Evolutionary conservation across 106 monocot species (phyloP), one percentile per base, ranked within the genome.

Genomic region (Amphibolis antarctica): DNA sequence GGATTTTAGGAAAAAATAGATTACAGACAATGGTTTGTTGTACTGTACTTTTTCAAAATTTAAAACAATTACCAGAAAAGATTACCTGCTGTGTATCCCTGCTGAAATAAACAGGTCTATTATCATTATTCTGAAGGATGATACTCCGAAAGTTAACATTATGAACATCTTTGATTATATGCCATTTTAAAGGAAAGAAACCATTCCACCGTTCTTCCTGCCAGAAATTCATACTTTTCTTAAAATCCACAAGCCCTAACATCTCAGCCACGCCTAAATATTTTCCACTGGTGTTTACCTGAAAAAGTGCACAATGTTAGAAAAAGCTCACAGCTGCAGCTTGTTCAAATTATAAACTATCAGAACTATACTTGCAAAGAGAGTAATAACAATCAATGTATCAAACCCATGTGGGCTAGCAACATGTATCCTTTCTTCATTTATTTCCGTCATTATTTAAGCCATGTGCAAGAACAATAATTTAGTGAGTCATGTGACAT

Each of bases 251-350:
- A 12, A 76, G 83, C 5, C 93, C 93, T 56, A 74, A 61, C 93
- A 93, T 93, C 78, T 93, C 93, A 10, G 88, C 93, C 68, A 93
- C 54, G 12, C 93, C 93, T 18, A 93, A 72, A 83, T 88, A 93
- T 44, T 86, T 85, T 23, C 93, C 83, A 45, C 93, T 93, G 31
- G 68, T 61, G 71, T 88, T 93, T 23, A 93, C 88, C 93, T 93
- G 76, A 59, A 48, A 18, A 24, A 2, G 43, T 21, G 22, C 15
- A 42, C 30, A 31, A 58, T 18, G 0, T 30, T 58, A 27, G 14
- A 43, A 61, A 19, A 0, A 61, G 10, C 1, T 42, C 30, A 19
- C 0, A 17, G 18, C 19, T 43, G 17, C 12, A 60, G 18, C 55
- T 25, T 17, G 15, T 13, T 49, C 13, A 49, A 49, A n/a, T 46